Conservation (phyloP, 306 rosid species). For the Cucumis hystrix region DNA sequence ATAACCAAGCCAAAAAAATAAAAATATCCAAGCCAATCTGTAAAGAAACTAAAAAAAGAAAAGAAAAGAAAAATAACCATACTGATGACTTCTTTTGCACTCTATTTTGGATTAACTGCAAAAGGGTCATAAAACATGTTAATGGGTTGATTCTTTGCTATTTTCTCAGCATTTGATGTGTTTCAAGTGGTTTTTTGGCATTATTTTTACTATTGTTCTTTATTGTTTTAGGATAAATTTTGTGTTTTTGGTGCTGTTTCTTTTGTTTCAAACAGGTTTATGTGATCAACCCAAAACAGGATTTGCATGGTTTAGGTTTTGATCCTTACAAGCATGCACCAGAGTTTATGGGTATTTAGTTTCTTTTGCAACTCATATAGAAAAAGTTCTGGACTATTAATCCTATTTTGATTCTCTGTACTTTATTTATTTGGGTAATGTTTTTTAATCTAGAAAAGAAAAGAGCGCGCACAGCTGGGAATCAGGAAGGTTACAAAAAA, state of each 20-base stretch:
- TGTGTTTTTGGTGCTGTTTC: neutral
- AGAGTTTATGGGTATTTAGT: conserved; percentile 74
- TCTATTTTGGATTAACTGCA: neutral
- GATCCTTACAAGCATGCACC: conserved; percentile 97
- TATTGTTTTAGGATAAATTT: neutral
- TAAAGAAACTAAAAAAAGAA: neutral
- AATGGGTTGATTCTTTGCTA: neutral
- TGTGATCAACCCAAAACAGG: conserved; percentile 74
- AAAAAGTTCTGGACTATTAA: neutral
- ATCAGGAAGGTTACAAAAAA: conserved; percentile 32
- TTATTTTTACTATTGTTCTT: neutral
- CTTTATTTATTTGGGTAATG: neutral
- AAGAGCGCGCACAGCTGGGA: conserved; percentile 44
- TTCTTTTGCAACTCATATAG: neutral
- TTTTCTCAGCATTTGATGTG: neutral
- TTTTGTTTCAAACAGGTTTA: conserved; percentile 35
- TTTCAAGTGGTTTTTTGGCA: neutral
- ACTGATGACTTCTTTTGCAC: neutral
- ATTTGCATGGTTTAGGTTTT: conserved; percentile 87
- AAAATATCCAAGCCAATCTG: neutral
- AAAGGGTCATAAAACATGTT: neutral
- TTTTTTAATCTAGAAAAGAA: conserved; percentile 45
- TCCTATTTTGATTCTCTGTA: neutral
- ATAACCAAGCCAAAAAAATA: neutral
- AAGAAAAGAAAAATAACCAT: neutral